Evolutionary conservation across 2,329 filamentous ascomycete genomes (phyloP), one percentile per base, ranked within the genome.

Genomic region (Aspergillus cejpii): DNA sequence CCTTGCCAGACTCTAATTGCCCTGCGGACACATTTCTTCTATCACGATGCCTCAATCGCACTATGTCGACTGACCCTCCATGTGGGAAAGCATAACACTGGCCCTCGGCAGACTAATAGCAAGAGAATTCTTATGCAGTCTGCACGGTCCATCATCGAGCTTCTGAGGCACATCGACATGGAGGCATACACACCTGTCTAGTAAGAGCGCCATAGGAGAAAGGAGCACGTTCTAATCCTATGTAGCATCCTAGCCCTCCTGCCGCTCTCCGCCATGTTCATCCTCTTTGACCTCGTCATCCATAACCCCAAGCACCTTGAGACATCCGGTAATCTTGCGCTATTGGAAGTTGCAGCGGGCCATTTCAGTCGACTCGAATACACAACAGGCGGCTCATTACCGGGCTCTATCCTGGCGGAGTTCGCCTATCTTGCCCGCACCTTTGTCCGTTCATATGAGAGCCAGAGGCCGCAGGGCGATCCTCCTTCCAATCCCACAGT

Each of bases 281-380:
- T 71, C 6, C 51, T 73, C 1, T 72, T 72, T 38, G 69, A 73
- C 41, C 58, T 69, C 10, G 62, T 71, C 1, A 53, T 71, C 4
- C 65, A 69, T 45, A 60, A 68, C 31, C 67, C 66, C 1, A 50
- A 39, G 3, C 59, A 67, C 24, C 52, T 57, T 0, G 65, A 70
- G 26, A 69, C 61, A 0, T 55, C 42, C 29, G 59, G 50, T 2
- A 70, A 72, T 40, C 57, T 73, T 1, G 58, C 64, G 2, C 55
- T 71, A 0, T 56, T 74, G 7, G 70, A 71, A 37, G 62, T 72
- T 45, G 67, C 56, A 3, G 66, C 63, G 6, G 70, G 67, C 1
- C 68, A 73, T 48, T 74, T 74, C 36, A 69, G 65, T 38, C 57
- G 65, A 6, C 53, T 73, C 6, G 71, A 73, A 6, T 46, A 56